These are phyloP conservation scores for Plasmodium sp. DNA, from an alignment of 169 alveolate species.

Conservation along the genomic window DNA sequence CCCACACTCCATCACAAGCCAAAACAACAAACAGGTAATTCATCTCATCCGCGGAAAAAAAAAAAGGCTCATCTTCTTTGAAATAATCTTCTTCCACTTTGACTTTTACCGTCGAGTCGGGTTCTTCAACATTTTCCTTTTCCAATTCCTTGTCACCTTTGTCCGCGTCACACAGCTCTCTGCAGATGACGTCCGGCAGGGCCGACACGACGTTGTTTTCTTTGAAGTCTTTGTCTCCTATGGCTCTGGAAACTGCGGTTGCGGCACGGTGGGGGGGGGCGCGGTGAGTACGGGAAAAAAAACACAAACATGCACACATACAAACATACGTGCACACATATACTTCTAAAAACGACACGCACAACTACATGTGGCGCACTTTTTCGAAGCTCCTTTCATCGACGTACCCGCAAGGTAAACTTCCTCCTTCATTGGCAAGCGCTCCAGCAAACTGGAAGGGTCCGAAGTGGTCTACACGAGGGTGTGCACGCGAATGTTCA, in stretches of 20 bases:
- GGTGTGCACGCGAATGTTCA: background rate
- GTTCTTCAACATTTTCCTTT: background rate
- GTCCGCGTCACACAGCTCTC: conserved; percentile 21
- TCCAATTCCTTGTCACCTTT: background rate
- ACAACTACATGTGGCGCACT: background rate
- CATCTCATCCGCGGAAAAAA: conserved; percentile 37
- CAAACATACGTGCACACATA: background rate
- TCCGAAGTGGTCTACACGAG: background rate
- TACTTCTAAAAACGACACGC: background rate
- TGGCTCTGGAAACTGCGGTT: conserved; percentile 60
- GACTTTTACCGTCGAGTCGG: background rate
- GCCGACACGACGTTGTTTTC: conserved; percentile 60
- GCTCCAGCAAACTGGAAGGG: conserved; percentile 28
- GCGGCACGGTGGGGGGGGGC: background rate
- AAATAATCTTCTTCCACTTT: conserved; percentile 25
- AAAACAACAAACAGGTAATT: conserved; percentile 68
- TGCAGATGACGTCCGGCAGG: conserved; percentile 58
- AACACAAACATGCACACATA: background rate
- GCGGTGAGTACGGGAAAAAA: background rate
- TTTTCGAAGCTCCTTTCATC: background rate
- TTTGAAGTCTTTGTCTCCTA: conserved; percentile 69
- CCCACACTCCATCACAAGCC: conserved; percentile 77
- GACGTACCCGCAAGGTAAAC: conserved; percentile 59
- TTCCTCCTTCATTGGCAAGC: conserved; percentile 49
- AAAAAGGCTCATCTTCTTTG: conserved; percentile 34